Conservation (phyloP, 169 alveolate genomes). For the Plasmodium falciparum region DNA sequence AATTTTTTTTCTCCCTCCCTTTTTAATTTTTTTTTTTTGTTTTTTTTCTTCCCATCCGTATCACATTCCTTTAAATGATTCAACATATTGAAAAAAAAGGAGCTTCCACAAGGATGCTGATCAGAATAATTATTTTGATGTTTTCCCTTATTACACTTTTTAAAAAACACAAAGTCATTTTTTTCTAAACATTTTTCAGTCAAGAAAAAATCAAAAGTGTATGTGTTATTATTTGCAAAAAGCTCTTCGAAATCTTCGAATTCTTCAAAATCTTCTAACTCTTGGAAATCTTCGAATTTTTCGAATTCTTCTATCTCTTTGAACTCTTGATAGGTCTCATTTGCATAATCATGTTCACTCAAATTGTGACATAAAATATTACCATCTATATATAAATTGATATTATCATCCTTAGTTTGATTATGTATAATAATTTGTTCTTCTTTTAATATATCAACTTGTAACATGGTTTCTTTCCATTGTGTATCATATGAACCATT, state of each 20-base stretch:
- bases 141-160: constrained; percentile 4
- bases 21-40: neutral
- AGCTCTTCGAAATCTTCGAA: neutral
- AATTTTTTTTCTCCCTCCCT: neutral
- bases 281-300: no score
- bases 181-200: constrained; percentile 36
- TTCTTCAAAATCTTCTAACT: no score
- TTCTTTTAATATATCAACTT: neutral
- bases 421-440: no score
- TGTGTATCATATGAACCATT: neutral
- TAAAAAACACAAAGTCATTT: constrained; percentile 62
- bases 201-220: constrained; percentile 32
- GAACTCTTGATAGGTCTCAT: no score
- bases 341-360: neutral
- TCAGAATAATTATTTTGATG: neutral
- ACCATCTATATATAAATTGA: no score
- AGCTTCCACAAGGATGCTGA: neutral
- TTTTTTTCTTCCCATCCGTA: neutral
- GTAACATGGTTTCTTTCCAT: neutral
- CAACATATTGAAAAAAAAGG: constrained; percentile 16
- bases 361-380: neutral
- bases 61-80: constrained; percentile 12
- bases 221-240: neutral
- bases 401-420: no score
- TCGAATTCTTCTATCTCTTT: neutral